Evolutionary conservation across 306 rosid genomes (phyloP).

Genomic region (Begonia masoniana): DNA sequence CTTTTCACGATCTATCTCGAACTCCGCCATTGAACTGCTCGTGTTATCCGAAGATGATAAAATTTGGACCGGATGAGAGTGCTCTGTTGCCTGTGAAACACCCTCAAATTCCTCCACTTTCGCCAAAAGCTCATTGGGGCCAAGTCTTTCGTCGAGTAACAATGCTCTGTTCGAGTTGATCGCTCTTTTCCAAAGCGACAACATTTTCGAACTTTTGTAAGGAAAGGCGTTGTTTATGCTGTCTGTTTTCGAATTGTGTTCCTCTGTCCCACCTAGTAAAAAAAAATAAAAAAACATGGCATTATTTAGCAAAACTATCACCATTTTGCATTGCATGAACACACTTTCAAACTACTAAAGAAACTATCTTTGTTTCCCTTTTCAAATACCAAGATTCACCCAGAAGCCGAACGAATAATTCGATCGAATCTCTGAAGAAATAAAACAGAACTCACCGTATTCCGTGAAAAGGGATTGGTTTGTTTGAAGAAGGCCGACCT

Average conservation of each 20-base stretch:
- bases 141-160: constrained; percentile 47
- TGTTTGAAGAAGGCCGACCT: too few species aligned
- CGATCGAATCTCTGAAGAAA: too few species aligned
- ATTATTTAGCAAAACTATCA: too few species aligned
- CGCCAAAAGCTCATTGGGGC: constrained; percentile 69
- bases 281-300: too few species aligned
- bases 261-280: neutral
- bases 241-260: constrained; percentile 16
- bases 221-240: constrained; percentile 3
- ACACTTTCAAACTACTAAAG: too few species aligned
- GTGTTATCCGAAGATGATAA: constrained; percentile 19
- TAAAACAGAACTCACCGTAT: too few species aligned
- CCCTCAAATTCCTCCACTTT: constrained; percentile 74
- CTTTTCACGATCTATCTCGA: constrained; percentile 7
- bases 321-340: too few species aligned
- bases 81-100: constrained; percentile 61
- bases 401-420: too few species aligned
- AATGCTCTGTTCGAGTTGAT: constrained; percentile 66
- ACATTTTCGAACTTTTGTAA: constrained; percentile 59
- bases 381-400: too few species aligned
- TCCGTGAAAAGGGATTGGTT: too few species aligned
- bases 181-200: constrained; percentile 57
- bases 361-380: too few species aligned
- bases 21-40: too few species aligned
- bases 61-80: constrained; percentile 54